Evolutionary conservation across 306 rosid genomes (phyloP).

Genomic region (Cicer yamashitae): DNA sequence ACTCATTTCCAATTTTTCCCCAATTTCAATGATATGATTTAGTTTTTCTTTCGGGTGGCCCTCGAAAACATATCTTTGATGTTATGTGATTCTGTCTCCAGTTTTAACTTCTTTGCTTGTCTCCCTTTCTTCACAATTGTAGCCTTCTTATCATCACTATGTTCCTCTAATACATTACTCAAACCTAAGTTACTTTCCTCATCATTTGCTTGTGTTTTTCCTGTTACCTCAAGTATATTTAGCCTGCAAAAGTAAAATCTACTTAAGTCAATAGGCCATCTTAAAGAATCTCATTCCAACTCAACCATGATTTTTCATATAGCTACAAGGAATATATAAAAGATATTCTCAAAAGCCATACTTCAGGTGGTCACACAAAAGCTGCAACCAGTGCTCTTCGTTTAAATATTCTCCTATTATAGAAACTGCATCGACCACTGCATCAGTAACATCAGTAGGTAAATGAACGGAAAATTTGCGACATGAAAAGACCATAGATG

Average conservation of each 20-base stretch:
- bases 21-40: slow-evolving; percentile 28
- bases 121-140: slow-evolving; percentile 62
- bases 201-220: slow-evolving; percentile 55
- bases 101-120: slow-evolving; percentile 69
- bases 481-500: slow-evolving; percentile 12
- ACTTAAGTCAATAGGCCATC: slow-evolving; percentile 22
- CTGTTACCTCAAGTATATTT: slow-evolving; percentile 64
- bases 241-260: slow-evolving; percentile 63
- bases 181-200: slow-evolving; percentile 48
- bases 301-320: slow-evolving; percentile 18
- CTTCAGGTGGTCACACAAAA: slow-evolving; percentile 73
- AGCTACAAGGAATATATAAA: slow-evolving; percentile 19
- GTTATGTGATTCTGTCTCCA: slow-evolving; percentile 80
- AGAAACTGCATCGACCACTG: slow-evolving; percentile 87
- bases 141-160: slow-evolving; percentile 50
- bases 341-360: slow-evolving; percentile 48
- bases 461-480: slow-evolving; percentile 32
- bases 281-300: slow-evolving; percentile 26
- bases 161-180: slow-evolving; percentile 56
- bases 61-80: slow-evolving; percentile 82
- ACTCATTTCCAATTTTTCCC: slow-evolving; percentile 15
- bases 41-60: slow-evolving; percentile 69
- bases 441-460: slow-evolving; percentile 52
- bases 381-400: slow-evolving; percentile 87
- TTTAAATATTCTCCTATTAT: slow-evolving; percentile 85